Evolutionary conservation across 1,139 yeast genomes (phyloP).

Genomic region (Yamadazyma taylorii): DNA sequence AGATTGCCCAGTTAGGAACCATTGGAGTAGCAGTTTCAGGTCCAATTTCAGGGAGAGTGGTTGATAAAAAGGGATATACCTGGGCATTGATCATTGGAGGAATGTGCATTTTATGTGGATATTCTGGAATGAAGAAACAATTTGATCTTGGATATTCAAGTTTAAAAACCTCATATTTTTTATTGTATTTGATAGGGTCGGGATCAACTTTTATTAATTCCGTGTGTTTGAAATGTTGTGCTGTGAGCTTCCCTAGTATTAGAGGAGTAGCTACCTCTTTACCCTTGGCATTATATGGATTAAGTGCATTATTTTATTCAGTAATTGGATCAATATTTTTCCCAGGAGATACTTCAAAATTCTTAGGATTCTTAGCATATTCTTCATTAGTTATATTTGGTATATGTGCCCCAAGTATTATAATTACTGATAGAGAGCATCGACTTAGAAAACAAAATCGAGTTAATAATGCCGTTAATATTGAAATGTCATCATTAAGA

Average conservation of each 20-base stretch:
- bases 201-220: conserved; percentile 58
- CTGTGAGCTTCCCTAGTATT: conserved; percentile 53
- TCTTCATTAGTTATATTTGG: conserved; percentile 39
- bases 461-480: conserved; percentile 4
- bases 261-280: conserved; percentile 62
- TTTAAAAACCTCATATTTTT: conserved; percentile 33
- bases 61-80: conserved; percentile 55
- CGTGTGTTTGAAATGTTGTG: conserved; percentile 58
- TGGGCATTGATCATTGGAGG: conserved; percentile 47
- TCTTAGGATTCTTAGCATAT: conserved; percentile 47
- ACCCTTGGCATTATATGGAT: conserved; percentile 59
- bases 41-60: conserved; percentile 57
- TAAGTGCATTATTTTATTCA: conserved; percentile 59
- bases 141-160: conserved; percentile 32
- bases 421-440: conserved; percentile 43
- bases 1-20: conserved; percentile 59
- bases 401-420: conserved; percentile 49
- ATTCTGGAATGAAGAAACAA: conserved; percentile 48
- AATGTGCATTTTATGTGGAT: conserved; percentile 40
- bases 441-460: conserved; percentile 13
- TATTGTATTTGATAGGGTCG: conserved; percentile 47
- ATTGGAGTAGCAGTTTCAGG: conserved; percentile 59
- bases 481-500: conserved; percentile 13
- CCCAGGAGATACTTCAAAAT: conserved; percentile 52
- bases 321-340: conserved; percentile 46